phyloP scores from a whole-genome alignment of 139 green algal species.

The Closterium sp. region DNA sequence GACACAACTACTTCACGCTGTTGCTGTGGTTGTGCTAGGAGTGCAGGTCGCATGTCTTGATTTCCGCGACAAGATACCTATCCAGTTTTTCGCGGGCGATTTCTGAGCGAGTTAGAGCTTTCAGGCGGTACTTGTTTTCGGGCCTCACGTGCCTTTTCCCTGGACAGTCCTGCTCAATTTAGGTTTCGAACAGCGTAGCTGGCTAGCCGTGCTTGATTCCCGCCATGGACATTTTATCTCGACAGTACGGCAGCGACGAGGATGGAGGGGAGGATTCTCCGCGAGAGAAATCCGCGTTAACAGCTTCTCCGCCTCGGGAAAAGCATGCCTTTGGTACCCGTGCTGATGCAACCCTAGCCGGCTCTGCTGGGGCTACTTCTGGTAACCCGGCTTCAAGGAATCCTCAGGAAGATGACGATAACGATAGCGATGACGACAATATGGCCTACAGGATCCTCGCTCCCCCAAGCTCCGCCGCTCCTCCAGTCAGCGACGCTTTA shows the following conservation, averaged over 20 bases:
- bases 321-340: neutral
- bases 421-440: slow-evolving; percentile 30
- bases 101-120: too few species aligned
- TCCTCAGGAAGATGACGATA: neutral
- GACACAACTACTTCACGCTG: too few species aligned
- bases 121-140: too few species aligned
- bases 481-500: slow-evolving; percentile 31
- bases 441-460: neutral
- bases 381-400: neutral
- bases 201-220: neutral
- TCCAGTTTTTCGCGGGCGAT: too few species aligned
- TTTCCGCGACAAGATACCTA: too few species aligned
- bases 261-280: neutral
- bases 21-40: too few species aligned
- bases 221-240: slow-evolving; percentile 1
- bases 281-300: neutral
- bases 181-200: neutral
- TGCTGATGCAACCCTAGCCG: neutral
- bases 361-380: neutral
- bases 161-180: too few species aligned
- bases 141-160: too few species aligned
- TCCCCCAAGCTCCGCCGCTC: slow-evolving; percentile 30
- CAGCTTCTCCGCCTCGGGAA: neutral
- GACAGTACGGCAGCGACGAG: slow-evolving; percentile 7
- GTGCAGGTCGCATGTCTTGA: too few species aligned